A percentile compares a stretch with the other conserved stretches of the same genome.
These are phyloP conservation scores for Kickxella alabastrina DNA, from an alignment of 192 early-diverging fungal species.

Conservation along the genomic window DNA sequence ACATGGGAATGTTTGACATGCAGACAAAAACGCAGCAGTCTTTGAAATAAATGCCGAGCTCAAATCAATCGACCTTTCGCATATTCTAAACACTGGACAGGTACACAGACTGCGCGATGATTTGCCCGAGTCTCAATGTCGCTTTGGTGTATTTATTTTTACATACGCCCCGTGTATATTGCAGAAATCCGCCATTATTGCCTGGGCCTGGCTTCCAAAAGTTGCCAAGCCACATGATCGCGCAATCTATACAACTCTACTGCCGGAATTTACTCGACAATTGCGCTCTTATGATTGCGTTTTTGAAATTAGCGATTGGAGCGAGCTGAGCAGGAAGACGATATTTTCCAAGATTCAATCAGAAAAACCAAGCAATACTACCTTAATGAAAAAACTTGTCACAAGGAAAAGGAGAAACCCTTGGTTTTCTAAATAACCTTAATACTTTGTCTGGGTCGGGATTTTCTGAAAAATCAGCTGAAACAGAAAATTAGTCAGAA, in stretches of 20 bases:
- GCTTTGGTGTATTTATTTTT: background rate
- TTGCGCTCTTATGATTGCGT: conserved; percentile 12
- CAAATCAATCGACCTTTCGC: background rate
- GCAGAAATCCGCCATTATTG: background rate
- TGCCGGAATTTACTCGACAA: conserved; percentile 5
- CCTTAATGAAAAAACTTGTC: too few species aligned
- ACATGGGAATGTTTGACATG: conserved; percentile 12
- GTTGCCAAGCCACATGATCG: conserved; percentile 3
- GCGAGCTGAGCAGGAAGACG: conserved; percentile 7
- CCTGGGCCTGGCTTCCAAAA: conserved; percentile 18
- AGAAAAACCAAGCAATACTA: background rate
- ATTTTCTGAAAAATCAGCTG: too few species aligned
- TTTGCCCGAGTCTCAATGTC: background rate
- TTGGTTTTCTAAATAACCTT: too few species aligned
- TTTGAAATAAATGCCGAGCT: conserved; percentile 8
- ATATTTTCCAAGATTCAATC: conserved; percentile 1
- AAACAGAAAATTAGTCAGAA: too few species aligned
- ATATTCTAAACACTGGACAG: background rate
- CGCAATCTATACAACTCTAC: conserved; percentile 7
- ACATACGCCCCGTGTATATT: background rate
- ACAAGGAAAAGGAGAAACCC: too few species aligned
- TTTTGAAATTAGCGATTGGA: conserved; percentile 20
- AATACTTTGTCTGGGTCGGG: too few species aligned
- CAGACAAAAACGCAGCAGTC: conserved; percentile 4
- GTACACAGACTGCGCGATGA: background rate